Conservation (phyloP, 2,329 filamentous ascomycete genomes). For the Botrytis tulipae region DNA sequence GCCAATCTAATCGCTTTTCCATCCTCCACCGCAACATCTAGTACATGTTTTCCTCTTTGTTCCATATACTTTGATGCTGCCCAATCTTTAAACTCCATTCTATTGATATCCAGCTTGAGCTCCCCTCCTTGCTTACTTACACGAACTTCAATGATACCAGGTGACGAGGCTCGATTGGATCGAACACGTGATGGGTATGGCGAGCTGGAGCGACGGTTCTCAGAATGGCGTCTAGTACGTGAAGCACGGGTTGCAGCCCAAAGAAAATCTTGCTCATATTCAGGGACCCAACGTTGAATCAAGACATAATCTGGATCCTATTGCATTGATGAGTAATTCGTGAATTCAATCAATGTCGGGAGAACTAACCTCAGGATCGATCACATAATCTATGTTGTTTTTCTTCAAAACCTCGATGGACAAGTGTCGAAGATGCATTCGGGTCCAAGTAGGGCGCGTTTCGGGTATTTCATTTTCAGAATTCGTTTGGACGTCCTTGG, state of each 20-base stretch:
- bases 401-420: conserved; percentile 59
- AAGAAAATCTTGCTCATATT: conserved; percentile 67
- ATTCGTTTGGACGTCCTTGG: conserved; percentile 44
- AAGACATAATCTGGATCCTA: conserved; percentile 68
- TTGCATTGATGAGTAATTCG: too few relatives aligned
- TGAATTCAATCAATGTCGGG: too few relatives aligned
- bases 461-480: conserved; percentile 39
- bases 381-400: conserved; percentile 56
- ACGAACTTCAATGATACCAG: background rate
- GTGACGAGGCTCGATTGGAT: background rate
- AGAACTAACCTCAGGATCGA: conserved; percentile 24
- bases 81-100: conserved; percentile 3
- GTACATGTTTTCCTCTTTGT: conserved; percentile 8
- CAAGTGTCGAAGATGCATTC: conserved; percentile 60
- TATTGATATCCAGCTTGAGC: conserved; percentile 5
- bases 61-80: background rate
- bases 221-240: conserved; percentile 9
- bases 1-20: background rate
- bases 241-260: conserved; percentile 68
- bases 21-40: conserved; percentile 14
- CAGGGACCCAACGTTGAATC: conserved; percentile 70
- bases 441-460: conserved; percentile 57
- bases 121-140: background rate
- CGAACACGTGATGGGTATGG: background rate
- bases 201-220: background rate